Conservation (phyloP, 2,329 filamentous ascomycete species). For the Monilinia vaccinii-corymbosi region DNA sequence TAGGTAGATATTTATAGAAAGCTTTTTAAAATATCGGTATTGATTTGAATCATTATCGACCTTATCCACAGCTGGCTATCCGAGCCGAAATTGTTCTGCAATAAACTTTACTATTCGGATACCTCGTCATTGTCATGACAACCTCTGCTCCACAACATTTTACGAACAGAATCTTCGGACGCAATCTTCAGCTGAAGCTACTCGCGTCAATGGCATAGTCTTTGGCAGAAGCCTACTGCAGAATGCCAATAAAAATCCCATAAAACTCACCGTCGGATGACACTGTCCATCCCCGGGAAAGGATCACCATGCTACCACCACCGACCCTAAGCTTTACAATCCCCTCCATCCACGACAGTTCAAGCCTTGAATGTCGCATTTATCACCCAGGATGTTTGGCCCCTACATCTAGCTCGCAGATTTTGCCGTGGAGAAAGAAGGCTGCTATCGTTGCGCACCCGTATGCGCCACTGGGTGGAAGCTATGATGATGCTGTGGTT, state of each 20-base stretch:
- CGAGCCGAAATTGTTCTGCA: neutral
- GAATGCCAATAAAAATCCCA: constrained; percentile 2
- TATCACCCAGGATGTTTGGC: constrained; percentile 55
- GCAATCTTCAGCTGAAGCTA: neutral
- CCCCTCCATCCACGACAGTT: constrained; percentile 74
- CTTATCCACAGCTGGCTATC: neutral
- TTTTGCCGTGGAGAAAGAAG: constrained; percentile 31
- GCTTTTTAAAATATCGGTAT: neutral
- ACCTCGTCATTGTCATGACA: neutral
- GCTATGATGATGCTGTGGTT: constrained; percentile 74
- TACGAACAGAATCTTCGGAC: neutral
- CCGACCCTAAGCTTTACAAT: constrained; percentile 62
- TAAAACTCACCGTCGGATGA: constrained; percentile 15
- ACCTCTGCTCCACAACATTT: neutral
- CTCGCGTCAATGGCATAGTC: neutral
- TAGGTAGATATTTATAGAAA: neutral
- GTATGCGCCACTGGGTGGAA: constrained; percentile 80
- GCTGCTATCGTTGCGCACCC: constrained; percentile 76
- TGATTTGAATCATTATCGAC: neutral
- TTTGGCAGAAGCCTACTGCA: neutral
- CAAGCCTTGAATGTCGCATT: constrained; percentile 68
- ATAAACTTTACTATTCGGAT: neutral
- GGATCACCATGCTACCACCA: constrained; percentile 41
- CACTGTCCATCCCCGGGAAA: constrained; percentile 8
- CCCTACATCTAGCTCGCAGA: constrained; percentile 16